These are phyloP conservation scores for Ophiostoma pallidulum DNA, from an alignment of 2,329 filamentous ascomycete genomes.

Conservation along the genomic window DNA sequence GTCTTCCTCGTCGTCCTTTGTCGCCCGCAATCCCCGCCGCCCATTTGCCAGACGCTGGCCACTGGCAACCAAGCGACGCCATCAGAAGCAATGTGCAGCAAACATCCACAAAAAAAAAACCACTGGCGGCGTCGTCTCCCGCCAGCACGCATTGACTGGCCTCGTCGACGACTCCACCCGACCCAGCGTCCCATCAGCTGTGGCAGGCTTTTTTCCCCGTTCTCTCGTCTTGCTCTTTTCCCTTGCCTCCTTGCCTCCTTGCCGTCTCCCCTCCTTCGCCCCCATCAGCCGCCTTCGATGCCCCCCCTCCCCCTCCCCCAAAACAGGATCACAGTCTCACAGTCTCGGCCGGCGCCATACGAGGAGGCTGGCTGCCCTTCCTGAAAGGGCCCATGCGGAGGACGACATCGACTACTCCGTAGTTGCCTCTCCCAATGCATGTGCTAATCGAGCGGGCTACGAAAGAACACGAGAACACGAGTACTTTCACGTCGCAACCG, in stretches of 20 bases:
- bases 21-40: constrained; percentile 5
- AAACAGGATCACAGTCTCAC: too few species aligned
- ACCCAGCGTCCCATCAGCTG: neutral
- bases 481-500: neutral
- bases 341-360: too few species aligned
- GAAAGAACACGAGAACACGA: neutral
- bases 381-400: too few species aligned
- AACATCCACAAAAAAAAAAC: neutral
- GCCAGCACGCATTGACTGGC: too few species aligned
- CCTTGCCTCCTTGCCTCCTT: constrained; percentile 2
- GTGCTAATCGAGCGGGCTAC: neutral
- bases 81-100: neutral
- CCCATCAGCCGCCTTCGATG: neutral
- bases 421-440: too few species aligned
- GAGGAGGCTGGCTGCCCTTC: too few species aligned
- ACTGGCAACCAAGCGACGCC: neutral
- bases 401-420: too few species aligned
- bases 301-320: constrained; percentile 1
- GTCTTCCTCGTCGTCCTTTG: neutral
- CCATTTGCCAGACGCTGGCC: constrained; percentile 2
- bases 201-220: neutral
- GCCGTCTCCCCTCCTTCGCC: neutral
- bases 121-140: neutral
- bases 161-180: neutral
- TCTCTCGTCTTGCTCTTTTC: neutral